Base-by-base conservation (phyloP, 2,329 filamentous ascomycete genomes). In the Venturia nashicola region DNA sequence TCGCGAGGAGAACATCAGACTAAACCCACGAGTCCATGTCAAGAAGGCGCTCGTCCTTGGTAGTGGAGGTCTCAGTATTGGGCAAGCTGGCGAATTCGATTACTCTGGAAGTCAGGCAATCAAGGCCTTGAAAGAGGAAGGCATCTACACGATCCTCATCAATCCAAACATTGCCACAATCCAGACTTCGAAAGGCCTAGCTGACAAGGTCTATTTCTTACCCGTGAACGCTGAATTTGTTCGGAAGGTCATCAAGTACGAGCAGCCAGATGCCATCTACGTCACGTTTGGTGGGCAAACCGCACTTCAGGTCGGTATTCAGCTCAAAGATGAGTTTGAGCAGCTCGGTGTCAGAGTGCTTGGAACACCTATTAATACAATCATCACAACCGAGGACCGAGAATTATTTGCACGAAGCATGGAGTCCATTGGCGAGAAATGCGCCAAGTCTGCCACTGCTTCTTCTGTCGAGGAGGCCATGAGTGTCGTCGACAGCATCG, bases 121-220 rank as follows among this genome's bases (percentile, higher is more conserved):
- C 81, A 99, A 99, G 80, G 94, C 94, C 44, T 75, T 99, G 70
- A 97, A 97, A 78, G 89, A 97, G 75, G 94, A 97, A 77, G 93
- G 92, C 66, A 97, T 97, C 71, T 97, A 97, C 80, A 97, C 94
- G 3, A 88, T 99, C 67, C 81, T 99, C 67, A 97, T 99, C 82
- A 99, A 99, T 79, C 94, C 94, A 65, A 99, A 99, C 75, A 97
- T 99, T 74, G 94, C 94, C 68, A 99, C 94, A 0, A 97, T 97
- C 67, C 94, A 99, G 76, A 99, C 94, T 5, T 97, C 94, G 62
- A 97, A 97, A 79, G 94, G 94, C 68, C 81, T 99, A 62, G 94
- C 94, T 16, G 94, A 99, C 77, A 97, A 97, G 81, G 94, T 99
- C 61, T 99, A 97, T 79, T 99, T 97, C 82, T 81, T 97, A 54